Evolutionary conservation across 2,329 filamentous ascomycete genomes (phyloP), one percentile per base, ranked within the genome.

Genomic region (Zymoseptoria passerinii): DNA sequence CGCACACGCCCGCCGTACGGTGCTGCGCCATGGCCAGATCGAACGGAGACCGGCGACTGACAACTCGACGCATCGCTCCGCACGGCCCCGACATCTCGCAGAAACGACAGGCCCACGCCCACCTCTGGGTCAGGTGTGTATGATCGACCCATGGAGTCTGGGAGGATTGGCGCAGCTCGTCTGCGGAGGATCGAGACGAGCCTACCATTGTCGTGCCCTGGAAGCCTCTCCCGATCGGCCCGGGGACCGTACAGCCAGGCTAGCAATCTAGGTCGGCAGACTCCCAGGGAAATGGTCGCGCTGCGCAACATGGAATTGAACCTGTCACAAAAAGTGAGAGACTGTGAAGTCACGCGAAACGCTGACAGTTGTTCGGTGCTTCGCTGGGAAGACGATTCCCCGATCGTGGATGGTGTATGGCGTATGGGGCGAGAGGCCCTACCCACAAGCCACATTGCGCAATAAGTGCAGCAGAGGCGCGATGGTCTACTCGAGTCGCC

Each of bases 171-270:
- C 61, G 56, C 58, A 61, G 65, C 66, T 60, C 50, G 50, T 61
- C 58, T 55, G 59, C 52, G n/a, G 58, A 51, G 55, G 58, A 59
- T 52, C 54, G 53, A 44, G 23, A 59, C 52, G 50, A 61, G 53
- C 68, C 68, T 68, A 68, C 67, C 65, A 66, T 48, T 61, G 28
- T 29, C 27, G 52, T 68, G 67, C 66, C 67, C 67, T 69, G 67
- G 58, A 44, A 61, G 60, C 61, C 64, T 63, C 63, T 62, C 59
- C 67, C 67, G 68, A 63, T 63, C 67, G 68, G 68, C 58, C 67
- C 68, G 67, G 55, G 44, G 61, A 57, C 67, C 68, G 67, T 54
- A 62, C 61, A 58, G 62, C 58, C 61, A 61, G 57, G 61, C 65
- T 65, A 67, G 61, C 52, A 44, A 16, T 44, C 35, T 44, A 44